Evolutionary conservation across 257 asterid genomes (phyloP), one percentile per base, ranked within the genome.

Genomic region (Thymus mandschuricus): DNA sequence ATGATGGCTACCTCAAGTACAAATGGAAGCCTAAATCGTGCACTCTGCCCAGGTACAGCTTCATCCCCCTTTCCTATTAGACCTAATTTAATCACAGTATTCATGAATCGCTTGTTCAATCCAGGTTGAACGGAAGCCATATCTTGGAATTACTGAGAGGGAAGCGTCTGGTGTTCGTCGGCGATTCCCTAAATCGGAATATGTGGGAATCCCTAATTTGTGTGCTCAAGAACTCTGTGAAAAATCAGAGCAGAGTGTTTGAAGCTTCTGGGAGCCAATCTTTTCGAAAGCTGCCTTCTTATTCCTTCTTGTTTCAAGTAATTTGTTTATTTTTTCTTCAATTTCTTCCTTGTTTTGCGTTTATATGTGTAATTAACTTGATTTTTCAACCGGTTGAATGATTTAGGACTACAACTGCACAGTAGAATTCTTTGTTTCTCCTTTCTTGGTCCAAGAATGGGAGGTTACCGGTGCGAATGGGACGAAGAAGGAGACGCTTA

Each of bases 21-120:
- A 89, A 80, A 74, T 94, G 99, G 99, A 91, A 91, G 85, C 97
- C 99, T 10, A 86, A 84, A 50, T 87, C 77, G n/a, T 94, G 97
- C 78, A 77, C 83, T 74, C 79, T 89, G 28, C 99, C 99, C 33
- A 91, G 98, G 97, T 91, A 70, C 7, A 1, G 27, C 4, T 30
- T 31, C 12, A 1, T 54, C 1, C 21, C 21, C 21, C 21, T 21
- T 21, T 21, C 21, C 21, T 21, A 21, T 21, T 21, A 21, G 21
- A 21, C 21, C 21, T 21, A 21, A 21, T 21, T 21, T 21, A 21
- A 21, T 21, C 21, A 21, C 21, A 21, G 21, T 21, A 21, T 21
- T 21, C 21, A 21, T 21, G 21, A 21, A 21, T 21, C 21, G 21
- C 21, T 21, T 21, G 21, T 21, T 21, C 21, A 70, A 35, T 78